Percentiles rank a stretch among this genome's conserved stretches.
Evolutionary conservation across 2,329 filamentous ascomycete genomes (phyloP).

Genomic region (Furcasterigmium sp.): DNA sequence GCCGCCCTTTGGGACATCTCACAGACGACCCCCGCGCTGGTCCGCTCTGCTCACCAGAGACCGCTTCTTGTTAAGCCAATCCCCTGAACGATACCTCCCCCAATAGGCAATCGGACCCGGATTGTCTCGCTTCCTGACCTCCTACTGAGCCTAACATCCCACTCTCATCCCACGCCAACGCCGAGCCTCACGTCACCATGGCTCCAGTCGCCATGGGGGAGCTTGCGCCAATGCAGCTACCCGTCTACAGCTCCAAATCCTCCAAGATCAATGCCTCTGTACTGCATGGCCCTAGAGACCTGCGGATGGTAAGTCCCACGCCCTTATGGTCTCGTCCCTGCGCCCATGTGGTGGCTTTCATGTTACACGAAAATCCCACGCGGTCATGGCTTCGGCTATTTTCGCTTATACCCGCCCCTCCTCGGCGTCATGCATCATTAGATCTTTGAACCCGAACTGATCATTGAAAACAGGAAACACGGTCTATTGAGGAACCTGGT

Average conservation of each 20-base stretch:
- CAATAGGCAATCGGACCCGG: constrained; percentile 12
- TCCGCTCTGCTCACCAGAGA: constrained; percentile 7
- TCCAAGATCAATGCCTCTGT: constrained; percentile 48
- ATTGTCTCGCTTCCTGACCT: constrained; percentile 7
- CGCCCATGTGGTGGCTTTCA: constrained; percentile 8
- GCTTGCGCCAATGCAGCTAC: constrained; percentile 36
- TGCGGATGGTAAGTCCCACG: constrained; percentile 47
- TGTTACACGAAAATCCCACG: constrained; percentile 24
- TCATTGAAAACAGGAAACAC: constrained; percentile 37
- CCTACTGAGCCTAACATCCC: constrained; percentile 17
- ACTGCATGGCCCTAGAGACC: constrained; percentile 50
- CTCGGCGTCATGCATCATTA: neutral
- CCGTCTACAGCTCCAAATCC: constrained; percentile 32
- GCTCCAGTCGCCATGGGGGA: constrained; percentile 44
- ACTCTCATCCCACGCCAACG: constrained; percentile 27
- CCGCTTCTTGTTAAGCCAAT: constrained; percentile 8
- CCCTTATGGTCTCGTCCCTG: neutral
- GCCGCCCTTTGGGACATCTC: constrained; percentile 3
- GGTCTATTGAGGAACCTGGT: constrained; percentile 40
- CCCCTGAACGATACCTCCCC: constrained; percentile 8
- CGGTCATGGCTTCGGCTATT: constrained; percentile 3
- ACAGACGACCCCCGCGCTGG: constrained; percentile 7
- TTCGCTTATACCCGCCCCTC: constrained; percentile 5
- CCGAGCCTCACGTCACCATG: constrained; percentile 30
- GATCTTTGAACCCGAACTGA: neutral